Base-by-base conservation (phyloP, 305 asterid species). In the Petunia hybrid region DNA sequence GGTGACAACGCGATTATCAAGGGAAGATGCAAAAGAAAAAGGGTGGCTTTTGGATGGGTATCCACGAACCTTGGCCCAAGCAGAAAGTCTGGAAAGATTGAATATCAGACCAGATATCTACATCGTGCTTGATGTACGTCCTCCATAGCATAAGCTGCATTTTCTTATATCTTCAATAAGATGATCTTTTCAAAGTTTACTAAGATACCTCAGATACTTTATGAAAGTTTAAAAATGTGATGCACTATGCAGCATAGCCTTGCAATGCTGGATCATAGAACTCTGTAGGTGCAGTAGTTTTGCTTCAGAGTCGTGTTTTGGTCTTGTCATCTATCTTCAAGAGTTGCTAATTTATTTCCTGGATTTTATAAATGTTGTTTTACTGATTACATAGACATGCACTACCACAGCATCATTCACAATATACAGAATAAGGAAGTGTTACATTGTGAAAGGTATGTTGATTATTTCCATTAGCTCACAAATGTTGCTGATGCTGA, bases 11-110 rank as follows among this genome's bases (percentile, higher is more conserved):
- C 87, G 98, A 77, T 83, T 95, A 79, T 90, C 97, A 38, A 85
- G 83, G 75, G 83, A 89, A 83, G 99, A 95, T 87, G 97, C 92
- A 77, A 91, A 91, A 89, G 97, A 93, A 89, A 93, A 91, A 81
- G 99, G 99, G 51, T 95, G 99, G 99, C 97, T 93, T 83, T 89
- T 95, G 78, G 99, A 95, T 89, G 99, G 99, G 79, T 95, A 86
- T 87, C 99, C 98, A 12, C 89, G 98, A 84, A 92, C 91, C 83
- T 61, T 86, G 85, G 89, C 92, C 77, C 99, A 95, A 89, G 98
- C 98, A 80, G 90, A 92, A 86, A 91, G 95, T 87, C 89, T 95
- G 88, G 97, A 92, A 85, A 91, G 90, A 84, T 88, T 88, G 89
- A 90, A 91, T 63, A 89, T 93, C 64, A 87, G 92, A 77, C 98